phyloP scores from a whole-genome alignment of 2,329 filamentous ascomycete genomes.

The Talaromyces sp. region DNA sequence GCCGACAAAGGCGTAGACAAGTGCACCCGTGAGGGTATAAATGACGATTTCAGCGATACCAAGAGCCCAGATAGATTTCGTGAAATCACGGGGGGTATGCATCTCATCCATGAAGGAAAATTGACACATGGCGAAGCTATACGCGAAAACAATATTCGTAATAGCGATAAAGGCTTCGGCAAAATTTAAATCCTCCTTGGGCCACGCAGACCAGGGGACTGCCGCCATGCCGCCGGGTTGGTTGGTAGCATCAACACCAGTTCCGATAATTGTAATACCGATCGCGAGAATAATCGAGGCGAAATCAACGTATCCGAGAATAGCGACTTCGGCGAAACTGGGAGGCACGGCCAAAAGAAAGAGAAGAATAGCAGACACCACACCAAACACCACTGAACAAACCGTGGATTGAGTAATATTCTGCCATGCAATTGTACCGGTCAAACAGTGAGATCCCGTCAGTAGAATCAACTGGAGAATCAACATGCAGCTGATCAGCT shows the following conservation, averaged over 20 bases:
- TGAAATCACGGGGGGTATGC: slow-evolving; percentile 10
- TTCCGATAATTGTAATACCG: slow-evolving; percentile 13
- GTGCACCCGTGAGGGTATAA: slow-evolving; percentile 12
- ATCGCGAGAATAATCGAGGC: slow-evolving; percentile 11
- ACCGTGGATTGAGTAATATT: slow-evolving; percentile 9
- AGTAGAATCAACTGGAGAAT: slow-evolving; percentile 9
- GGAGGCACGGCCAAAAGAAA: slow-evolving; percentile 7
- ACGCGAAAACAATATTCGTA: slow-evolving; percentile 12
- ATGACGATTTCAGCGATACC: slow-evolving; percentile 12
- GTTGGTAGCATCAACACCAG: slow-evolving; percentile 4
- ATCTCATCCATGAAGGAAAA: slow-evolving; percentile 13
- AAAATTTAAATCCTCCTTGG: slow-evolving; percentile 5
- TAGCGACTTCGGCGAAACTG: slow-evolving; percentile 11
- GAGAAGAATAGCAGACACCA: slow-evolving; percentile 12
- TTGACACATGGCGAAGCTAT: slow-evolving; percentile 14
- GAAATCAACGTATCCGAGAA: slow-evolving; percentile 13
- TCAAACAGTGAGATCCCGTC: slow-evolving; percentile 7
- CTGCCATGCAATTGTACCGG: slow-evolving; percentile 10
- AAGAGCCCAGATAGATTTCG: slow-evolving; percentile 12
- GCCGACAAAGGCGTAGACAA: slow-evolving; percentile 13
- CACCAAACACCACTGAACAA: slow-evolving; percentile 10
- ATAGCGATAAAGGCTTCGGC: slow-evolving; percentile 10
- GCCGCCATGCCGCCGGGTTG: slow-evolving; percentile 2
- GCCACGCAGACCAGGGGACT: slow-evolving; percentile 11
- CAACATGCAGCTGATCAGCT: slow-evolving; percentile 12